Conservation (phyloP, 192 early-diverging fungal species). For the Thamnidium elegans region DNA sequence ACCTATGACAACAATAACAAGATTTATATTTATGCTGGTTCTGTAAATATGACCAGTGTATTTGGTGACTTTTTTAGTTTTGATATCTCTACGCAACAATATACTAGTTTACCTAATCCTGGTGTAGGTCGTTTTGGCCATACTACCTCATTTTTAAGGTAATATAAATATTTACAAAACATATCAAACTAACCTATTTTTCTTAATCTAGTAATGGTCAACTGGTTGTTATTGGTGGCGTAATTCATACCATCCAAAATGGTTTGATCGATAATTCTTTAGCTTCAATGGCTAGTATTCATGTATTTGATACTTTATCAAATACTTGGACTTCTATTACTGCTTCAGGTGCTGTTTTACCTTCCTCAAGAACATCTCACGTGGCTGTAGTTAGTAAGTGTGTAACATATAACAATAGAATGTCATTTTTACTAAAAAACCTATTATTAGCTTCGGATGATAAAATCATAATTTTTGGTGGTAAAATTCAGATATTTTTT, state of each 20-base stretch:
- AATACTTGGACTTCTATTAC: slow-evolving; percentile 17
- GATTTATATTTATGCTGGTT: slow-evolving; percentile 33
- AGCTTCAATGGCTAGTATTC: slow-evolving; percentile 16
- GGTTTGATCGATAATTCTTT: not conserved
- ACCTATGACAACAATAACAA: slow-evolving; percentile 20
- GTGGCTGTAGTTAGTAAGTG: slow-evolving; percentile 27
- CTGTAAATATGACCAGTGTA: slow-evolving; percentile 6
- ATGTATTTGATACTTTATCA: slow-evolving; percentile 24
- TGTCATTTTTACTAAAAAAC: slow-evolving; percentile 1
- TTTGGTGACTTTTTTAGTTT: slow-evolving; percentile 23
- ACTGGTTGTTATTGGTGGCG: slow-evolving; percentile 28
- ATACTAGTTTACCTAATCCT: slow-evolving; percentile 10
- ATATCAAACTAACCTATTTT: no score
- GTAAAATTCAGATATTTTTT: slow-evolving; percentile 15
- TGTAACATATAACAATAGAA: slow-evolving; percentile 3
- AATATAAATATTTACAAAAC: not conserved
- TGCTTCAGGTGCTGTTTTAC: not conserved
- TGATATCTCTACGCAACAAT: slow-evolving; percentile 12
- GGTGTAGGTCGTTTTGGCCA: slow-evolving; percentile 25
- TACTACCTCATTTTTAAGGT: slow-evolving; percentile 24
- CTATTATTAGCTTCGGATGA: slow-evolving; percentile 18
- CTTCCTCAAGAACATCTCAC: slow-evolving; percentile 20
- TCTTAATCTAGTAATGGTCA: slow-evolving; percentile 18
- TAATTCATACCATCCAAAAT: not conserved
- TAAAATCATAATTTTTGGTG: slow-evolving; percentile 32